phyloP scores from a whole-genome alignment of 1,284 basidiomycete species.

The Caloboletus firmus region DNA sequence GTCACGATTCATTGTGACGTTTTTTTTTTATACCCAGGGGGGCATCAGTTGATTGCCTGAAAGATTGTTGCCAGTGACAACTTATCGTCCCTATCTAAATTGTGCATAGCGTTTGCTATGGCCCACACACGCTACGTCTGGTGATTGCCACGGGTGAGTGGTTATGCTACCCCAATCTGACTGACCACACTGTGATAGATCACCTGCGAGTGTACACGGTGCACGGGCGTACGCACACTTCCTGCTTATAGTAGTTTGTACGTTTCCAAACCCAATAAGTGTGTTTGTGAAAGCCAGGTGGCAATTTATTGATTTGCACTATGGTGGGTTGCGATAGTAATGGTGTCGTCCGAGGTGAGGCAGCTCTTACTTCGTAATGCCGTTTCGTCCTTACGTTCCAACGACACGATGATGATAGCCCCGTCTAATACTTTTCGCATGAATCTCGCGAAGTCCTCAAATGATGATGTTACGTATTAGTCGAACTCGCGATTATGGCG shows the following conservation, averaged over 20 bases:
- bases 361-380: not conserved
- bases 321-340: too few relatives aligned
- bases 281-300: too few relatives aligned
- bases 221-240: not conserved
- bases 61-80: slow-evolving; percentile 13
- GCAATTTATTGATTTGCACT: too few relatives aligned
- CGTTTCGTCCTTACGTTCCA: slow-evolving; percentile 12
- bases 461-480: not conserved
- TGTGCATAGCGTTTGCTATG: not conserved
- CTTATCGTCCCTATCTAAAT: not conserved
- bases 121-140: slow-evolving; percentile 1
- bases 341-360: not conserved
- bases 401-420: not conserved
- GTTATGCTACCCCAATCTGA: slow-evolving; percentile 4
- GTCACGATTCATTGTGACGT: not conserved
- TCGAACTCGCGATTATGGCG: not conserved
- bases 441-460: slow-evolving; percentile 1
- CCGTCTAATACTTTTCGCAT: not conserved
- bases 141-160: slow-evolving; percentile 17
- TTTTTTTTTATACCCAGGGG: not conserved
- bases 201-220: slow-evolving; percentile 4
- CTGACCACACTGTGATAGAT: not conserved
- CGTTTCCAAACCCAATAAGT: too few relatives aligned
- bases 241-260: too few relatives aligned
- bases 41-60: not conserved